Conservation (phyloP, 495 filamentous ascomycete species). For the Platismatia glauca region DNA sequence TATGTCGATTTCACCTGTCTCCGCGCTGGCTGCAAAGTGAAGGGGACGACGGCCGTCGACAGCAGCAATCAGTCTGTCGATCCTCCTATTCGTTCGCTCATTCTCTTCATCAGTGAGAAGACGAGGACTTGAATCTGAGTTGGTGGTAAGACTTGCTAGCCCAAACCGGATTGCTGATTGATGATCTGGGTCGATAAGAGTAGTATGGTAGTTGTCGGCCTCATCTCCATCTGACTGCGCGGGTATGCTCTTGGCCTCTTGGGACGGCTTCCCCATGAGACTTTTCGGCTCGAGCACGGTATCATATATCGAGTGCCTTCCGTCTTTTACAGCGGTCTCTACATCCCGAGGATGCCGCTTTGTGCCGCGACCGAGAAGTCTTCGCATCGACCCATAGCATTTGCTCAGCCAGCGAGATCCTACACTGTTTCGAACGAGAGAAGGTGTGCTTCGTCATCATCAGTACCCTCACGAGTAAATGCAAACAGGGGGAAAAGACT, state of each 20-base stretch:
- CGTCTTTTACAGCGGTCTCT: background rate
- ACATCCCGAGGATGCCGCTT: background rate
- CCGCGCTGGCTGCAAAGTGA: constrained; percentile 3
- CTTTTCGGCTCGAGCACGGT: background rate
- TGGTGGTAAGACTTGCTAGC: background rate
- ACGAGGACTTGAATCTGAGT: background rate
- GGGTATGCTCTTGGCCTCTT: too few species aligned
- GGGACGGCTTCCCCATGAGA: background rate
- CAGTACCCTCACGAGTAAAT: background rate
- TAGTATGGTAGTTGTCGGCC: background rate
- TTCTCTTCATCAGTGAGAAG: constrained; percentile 7
- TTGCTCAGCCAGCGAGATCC: background rate
- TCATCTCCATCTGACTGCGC: background rate
- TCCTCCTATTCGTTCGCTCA: background rate
- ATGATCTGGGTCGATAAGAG: background rate
- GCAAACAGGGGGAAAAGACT: background rate
- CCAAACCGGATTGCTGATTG: background rate
- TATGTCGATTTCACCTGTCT: constrained; percentile 3
- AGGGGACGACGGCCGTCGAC: constrained; percentile 5
- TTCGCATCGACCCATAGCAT: background rate
- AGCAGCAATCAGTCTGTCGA: background rate
- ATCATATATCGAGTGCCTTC: too few species aligned
- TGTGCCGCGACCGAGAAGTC: background rate
- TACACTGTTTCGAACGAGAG: fast-evolving
- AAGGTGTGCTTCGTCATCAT: background rate